phyloP scores from a whole-genome alignment of 2,329 filamentous ascomycete species.

The Aciculosporium take region DNA sequence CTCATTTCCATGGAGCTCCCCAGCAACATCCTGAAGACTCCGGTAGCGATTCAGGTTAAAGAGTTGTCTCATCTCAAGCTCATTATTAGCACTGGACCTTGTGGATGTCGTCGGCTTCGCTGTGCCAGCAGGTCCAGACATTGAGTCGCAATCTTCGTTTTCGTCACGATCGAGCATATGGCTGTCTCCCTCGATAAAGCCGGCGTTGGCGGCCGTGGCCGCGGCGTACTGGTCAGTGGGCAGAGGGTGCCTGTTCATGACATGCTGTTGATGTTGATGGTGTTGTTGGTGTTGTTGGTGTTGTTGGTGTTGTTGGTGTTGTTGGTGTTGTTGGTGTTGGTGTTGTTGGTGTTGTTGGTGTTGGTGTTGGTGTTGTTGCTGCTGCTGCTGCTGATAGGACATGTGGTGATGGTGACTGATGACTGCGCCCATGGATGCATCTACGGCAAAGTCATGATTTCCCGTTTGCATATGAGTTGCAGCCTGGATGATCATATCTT shows the following conservation, averaged over 20 bases:
- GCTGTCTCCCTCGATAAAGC: conserved; percentile 43
- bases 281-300: neutral
- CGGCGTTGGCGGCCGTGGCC: conserved; percentile 28
- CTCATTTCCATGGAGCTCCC: conserved; percentile 65
- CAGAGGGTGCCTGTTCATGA: conserved; percentile 34
- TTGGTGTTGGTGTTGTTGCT: conserved; percentile 22
- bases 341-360: conserved; percentile 14
- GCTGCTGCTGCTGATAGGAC: conserved; percentile 24
- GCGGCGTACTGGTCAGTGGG: conserved; percentile 37
- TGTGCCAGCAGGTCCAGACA: conserved; percentile 28
- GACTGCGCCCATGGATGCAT: conserved; percentile 28
- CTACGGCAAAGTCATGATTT: conserved; percentile 36
- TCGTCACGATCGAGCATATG: conserved; percentile 48
- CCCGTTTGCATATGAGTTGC: conserved; percentile 40
- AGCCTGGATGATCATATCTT: conserved; percentile 46
- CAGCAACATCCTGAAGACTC: conserved; percentile 55
- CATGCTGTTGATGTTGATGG: conserved; percentile 19
- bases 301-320: conserved; percentile 24
- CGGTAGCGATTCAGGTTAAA: conserved; percentile 56
- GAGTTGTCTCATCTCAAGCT: conserved; percentile 65
- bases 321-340: conserved; percentile 22
- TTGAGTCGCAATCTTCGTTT: conserved; percentile 41
- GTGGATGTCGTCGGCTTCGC: conserved; percentile 45
- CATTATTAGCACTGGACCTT: conserved; percentile 63
- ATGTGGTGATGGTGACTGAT: conserved; percentile 25